Conservation (phyloP, 352 stramenopile species). For the Pythium aquatile region DNA sequence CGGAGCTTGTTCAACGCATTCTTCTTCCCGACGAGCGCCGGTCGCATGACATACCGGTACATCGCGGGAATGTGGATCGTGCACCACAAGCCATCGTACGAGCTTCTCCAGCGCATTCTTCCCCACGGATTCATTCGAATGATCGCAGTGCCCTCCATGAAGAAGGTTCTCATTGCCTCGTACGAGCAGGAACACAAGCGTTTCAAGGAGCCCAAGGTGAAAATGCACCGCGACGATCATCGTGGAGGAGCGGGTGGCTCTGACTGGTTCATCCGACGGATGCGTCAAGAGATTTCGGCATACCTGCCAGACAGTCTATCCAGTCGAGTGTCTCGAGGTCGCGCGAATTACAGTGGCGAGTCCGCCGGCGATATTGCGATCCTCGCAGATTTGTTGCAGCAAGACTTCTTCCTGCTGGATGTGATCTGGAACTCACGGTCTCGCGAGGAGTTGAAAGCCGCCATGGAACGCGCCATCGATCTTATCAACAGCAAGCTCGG, state of each 20-base stretch:
- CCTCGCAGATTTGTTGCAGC: constrained; percentile 60
- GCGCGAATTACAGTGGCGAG: constrained; percentile 75
- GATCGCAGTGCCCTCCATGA: constrained; percentile 52
- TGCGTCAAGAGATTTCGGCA: constrained; percentile 59
- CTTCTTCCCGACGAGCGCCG: constrained; percentile 55
- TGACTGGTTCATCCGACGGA: constrained; percentile 68
- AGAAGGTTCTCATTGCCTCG: constrained; percentile 45
- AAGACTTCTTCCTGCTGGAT: constrained; percentile 75
- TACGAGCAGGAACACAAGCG: constrained; percentile 2
- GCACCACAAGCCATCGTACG: constrained; percentile 70
- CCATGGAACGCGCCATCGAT: constrained; percentile 19
- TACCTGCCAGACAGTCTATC: constrained; percentile 31
- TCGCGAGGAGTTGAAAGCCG: constrained; percentile 47
- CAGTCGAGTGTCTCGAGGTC: constrained; percentile 19
- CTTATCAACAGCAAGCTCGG: constrained; percentile 8
- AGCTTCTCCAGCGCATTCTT: constrained; percentile 62
- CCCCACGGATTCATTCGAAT: constrained; percentile 78
- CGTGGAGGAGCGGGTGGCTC: constrained; percentile 16
- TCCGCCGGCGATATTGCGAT: constrained; percentile 64
- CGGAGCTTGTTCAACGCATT: constrained; percentile 65
- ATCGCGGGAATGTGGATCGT: constrained; percentile 76
- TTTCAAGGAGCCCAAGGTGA: constrained; percentile 13
- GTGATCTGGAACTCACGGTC: constrained; percentile 75
- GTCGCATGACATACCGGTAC: constrained; percentile 70
- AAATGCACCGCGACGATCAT: constrained; percentile 19